phyloP scores from a whole-genome alignment of 495 filamentous ascomycete species.

The Neurospora pannonica region DNA sequence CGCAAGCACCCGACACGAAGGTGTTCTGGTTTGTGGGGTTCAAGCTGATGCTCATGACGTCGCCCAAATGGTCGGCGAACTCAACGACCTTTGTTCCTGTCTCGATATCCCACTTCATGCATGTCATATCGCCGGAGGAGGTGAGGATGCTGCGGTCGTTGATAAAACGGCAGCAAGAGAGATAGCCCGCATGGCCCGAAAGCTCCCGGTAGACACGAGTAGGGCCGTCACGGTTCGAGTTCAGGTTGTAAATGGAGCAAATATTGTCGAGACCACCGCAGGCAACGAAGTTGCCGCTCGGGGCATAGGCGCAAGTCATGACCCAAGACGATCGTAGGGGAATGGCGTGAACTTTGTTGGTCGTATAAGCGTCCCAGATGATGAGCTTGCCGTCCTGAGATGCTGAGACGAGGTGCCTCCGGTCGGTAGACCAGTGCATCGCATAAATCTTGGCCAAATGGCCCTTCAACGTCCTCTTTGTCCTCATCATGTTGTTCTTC shows the following conservation, averaged over 20 bases:
- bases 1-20: constrained; percentile 96
- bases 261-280: constrained; percentile 99
- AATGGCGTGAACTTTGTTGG: constrained; percentile 98
- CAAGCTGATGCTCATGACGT: constrained; percentile 99
- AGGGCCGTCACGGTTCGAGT: constrained; percentile 86
- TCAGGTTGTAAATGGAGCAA: constrained; percentile 98
- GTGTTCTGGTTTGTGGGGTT: constrained; percentile 98
- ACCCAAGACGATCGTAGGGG: constrained; percentile 98
- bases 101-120: constrained; percentile 99
- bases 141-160: constrained; percentile 97
- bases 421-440: constrained; percentile 99
- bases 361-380: constrained; percentile 99
- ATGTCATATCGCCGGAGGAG: constrained; percentile 98
- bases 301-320: constrained; percentile 99
- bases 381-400: constrained; percentile 99
- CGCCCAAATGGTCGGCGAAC: constrained; percentile 95
- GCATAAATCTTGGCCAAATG: constrained; percentile 99
- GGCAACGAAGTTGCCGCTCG: constrained; percentile 94
- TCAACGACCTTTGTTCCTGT: constrained; percentile 95
- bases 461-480: constrained; percentile 88
- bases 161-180: constrained; percentile 98
- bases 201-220: constrained; percentile 94
- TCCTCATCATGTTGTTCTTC: constrained; percentile 84
- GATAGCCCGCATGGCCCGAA: constrained; percentile 93
- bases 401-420: constrained; percentile 93